A percentile compares a stretch with the other conserved stretches of the same genome.
Conservation (phyloP, 352 stramenopile species). For the Pythium rishiriense region DNA sequence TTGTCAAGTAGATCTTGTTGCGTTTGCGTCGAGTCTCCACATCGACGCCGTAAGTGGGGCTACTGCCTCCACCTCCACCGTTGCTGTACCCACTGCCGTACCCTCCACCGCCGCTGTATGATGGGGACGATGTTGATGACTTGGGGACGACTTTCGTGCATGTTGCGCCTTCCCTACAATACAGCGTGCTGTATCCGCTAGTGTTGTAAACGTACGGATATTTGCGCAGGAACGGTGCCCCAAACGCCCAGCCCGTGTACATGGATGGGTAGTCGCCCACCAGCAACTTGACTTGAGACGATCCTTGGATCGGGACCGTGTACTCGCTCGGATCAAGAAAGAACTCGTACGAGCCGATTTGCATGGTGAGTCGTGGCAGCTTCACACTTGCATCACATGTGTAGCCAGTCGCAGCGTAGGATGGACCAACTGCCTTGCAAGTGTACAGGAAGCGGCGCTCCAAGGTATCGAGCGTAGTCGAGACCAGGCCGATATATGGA, state of each 20-base stretch:
- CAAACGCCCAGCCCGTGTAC: not conserved
- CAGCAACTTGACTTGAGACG: slow-evolving; percentile 2
- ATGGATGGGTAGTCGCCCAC: not conserved
- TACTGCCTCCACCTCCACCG: not conserved
- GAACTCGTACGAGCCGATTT: slow-evolving; percentile 10
- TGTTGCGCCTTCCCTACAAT: slow-evolving; percentile 4
- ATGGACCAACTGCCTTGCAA: not conserved
- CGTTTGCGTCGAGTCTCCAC: slow-evolving; percentile 4
- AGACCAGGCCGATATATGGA: not conserved
- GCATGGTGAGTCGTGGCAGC: slow-evolving; percentile 8
- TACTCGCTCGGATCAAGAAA: slow-evolving; percentile 13
- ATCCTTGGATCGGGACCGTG: not conserved
- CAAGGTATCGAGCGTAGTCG: not conserved
- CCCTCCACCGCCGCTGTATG: not conserved
- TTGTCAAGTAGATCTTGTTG: slow-evolving; percentile 9
- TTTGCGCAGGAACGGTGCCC: slow-evolving; percentile 16
- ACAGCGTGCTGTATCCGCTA: slow-evolving; percentile 1
- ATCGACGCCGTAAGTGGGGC: not conserved
- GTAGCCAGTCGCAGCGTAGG: not conserved
- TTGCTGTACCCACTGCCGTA: not conserved
- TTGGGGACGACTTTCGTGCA: not conserved
- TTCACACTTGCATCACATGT: slow-evolving; percentile 9
- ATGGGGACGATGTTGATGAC: not conserved
- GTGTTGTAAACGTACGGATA: slow-evolving; percentile 8
- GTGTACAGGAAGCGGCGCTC: not conserved